Percentiles rank a stretch among this genome's conserved stretches.
Evolutionary conservation across 345 rosid species (phyloP).

Genomic region (Syzygium aqueum): DNA sequence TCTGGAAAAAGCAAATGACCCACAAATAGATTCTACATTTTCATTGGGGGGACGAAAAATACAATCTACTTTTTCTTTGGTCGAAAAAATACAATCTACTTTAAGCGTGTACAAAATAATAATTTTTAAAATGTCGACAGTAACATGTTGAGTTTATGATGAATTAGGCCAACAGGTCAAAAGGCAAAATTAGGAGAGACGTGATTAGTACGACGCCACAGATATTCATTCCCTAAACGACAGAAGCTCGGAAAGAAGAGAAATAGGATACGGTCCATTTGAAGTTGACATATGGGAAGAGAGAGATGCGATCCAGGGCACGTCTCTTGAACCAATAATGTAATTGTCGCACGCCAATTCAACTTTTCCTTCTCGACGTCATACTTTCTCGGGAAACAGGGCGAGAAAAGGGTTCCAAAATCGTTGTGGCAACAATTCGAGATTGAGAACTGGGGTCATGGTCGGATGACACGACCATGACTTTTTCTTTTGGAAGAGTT

Average conservation of each 20-base stretch:
- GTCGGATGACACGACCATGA: not conserved
- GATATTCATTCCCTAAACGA: not conserved
- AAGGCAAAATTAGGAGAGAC: not conserved
- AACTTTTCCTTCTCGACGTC: not conserved
- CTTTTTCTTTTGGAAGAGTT: not conserved
- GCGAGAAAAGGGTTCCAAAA: not conserved
- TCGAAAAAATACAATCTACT: too few species aligned
- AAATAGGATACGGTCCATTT: not conserved
- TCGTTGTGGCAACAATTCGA: not conserved
- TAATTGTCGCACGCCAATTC: not conserved
- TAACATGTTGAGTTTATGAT: too few species aligned
- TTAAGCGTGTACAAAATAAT: too few species aligned
- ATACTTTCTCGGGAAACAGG: not conserved
- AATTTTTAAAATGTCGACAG: too few species aligned
- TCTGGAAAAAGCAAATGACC: too few species aligned
- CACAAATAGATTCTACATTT: too few species aligned
- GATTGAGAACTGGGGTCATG: not conserved
- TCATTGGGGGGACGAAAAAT: too few species aligned
- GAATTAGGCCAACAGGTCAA: too few species aligned
- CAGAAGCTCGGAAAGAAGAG: not conserved
- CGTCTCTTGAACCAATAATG: not conserved
- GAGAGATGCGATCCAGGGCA: not conserved
- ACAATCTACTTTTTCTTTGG: too few species aligned
- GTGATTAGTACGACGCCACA: not conserved
- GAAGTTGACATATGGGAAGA: not conserved